Evolutionary conservation across 805 yeast genomes (phyloP), one percentile per base, ranked within the genome.

Genomic region (Lachancea sp.): DNA sequence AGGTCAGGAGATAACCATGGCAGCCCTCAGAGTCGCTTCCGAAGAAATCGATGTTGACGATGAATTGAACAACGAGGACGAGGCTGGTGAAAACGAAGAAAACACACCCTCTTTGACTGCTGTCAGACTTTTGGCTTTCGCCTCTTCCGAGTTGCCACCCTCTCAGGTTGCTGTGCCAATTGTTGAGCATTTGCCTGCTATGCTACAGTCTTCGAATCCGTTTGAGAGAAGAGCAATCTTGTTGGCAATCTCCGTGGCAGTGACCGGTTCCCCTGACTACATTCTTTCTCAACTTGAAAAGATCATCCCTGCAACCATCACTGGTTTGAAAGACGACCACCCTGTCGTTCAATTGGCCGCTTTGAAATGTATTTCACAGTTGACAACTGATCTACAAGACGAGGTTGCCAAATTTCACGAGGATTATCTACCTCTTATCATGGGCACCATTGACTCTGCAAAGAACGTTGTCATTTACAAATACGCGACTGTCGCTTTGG

Each of bases 181-280:
- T 50, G 73, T 88, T 49, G 85, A 80, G 52, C 77, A 75, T 53
- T 65, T 85, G 51, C 74, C 78, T 37, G 61, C 74, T 36, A 67
- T 81, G 72, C 64, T 82, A 49, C 67, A 78, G 40, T 77, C 90
- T 15, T 53, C 77, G n/a, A 79, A 86, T 62, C 74, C 75, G 50
- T 82, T 77, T 53, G 88, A 85, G 69, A 81, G 95, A 71, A 81
- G 96, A 70, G 96, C 95, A 48, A 93, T 85, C 45, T 73, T 89
- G 42, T 71, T 87, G 56, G 78, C 95, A 29, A 70, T 93, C 51
- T 88, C 95, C 56, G 86, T 80, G 46, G 80, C 91, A 42, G 85
- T 85, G 38, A 78, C 85, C 51, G 99, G 98, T 63, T 91, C 98
- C 35, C 98, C 98, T 50, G 99, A 93, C 61, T 91, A 75, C 66